These are phyloP conservation scores for Gastrolobium villosum DNA, from an alignment of 306 rosid species.

Conservation along the genomic window DNA sequence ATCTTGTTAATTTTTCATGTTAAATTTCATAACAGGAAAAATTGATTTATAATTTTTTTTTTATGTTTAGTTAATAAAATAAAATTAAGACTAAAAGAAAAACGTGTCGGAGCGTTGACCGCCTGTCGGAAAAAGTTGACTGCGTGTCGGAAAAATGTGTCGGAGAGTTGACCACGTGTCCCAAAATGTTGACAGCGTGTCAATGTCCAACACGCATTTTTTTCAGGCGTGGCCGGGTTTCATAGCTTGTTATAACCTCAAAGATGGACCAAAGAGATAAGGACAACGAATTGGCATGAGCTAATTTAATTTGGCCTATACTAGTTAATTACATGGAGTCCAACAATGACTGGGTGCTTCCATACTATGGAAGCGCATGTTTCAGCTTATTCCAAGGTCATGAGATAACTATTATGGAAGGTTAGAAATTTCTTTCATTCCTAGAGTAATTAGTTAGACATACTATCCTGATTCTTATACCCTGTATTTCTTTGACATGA, in stretches of 20 bases:
- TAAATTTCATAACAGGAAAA: no score
- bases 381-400: not conserved
- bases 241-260: constrained; percentile 8
- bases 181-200: no score
- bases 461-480: not conserved
- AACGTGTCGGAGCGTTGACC: no score
- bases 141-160: no score
- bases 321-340: not conserved
- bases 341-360: not conserved
- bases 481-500: constrained; percentile 16
- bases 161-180: no score
- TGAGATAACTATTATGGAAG: not conserved
- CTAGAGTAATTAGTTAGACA: not conserved
- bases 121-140: no score
- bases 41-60: no score
- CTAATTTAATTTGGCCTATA: not conserved
- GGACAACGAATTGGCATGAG: not conserved
- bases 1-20: no score
- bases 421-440: not conserved
- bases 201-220: no score
- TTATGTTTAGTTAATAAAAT: no score
- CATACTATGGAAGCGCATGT: not conserved
- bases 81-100: no score
- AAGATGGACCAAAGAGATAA: constrained; percentile 1
- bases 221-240: no score